Base-by-base conservation (phyloP, 2,329 filamentous ascomycete genomes). In the Clarireedia monteithiana region DNA sequence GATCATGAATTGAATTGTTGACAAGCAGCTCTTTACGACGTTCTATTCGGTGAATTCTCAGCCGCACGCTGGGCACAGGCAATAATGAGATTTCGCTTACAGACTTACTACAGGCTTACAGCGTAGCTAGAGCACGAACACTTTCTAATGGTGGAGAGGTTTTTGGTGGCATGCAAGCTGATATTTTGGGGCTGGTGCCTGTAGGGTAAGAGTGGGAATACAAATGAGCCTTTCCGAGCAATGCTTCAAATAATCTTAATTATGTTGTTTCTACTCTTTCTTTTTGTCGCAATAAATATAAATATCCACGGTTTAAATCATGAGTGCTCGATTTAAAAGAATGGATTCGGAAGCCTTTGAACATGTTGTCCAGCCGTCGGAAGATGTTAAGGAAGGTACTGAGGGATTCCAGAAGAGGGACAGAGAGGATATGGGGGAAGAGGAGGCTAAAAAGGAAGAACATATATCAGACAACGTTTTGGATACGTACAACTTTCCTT, bases 381-480 rank as follows among this genome's bases (percentile, higher is more conserved):
- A 40, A 6, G 17, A 34, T 14, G 17, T 4, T 2, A 24, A 23
- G 7, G 17, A 34, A 6, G 1, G 5, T 15, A 15, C 15, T 4
- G 1, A n/a, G 7, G 7, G 14, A 30, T 7, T 7, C 10, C 34
- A 48, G 3, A 14, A 9, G 10, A 15, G 1, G 20, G 4, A 36
- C 7, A 17, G n/a, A 6, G 39, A 42, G 10, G 20, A 23, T 10
- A 3, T 45, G 17, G 42, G 1, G 4, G 17, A 48, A 4, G n/a
- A 23, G 15, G 7, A 46, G 1, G 20, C 10, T 48, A 73, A 79
- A 58, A 61, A 26, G 38, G 2, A 50, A n/a, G 6, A 75, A 53
- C 77, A 86, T 65, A 70, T 86, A 24, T 84, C 82, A 0, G 74
- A 84, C 53, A 82, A 85, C 69, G 84, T 82, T 4, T 66, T 86